Base-by-base conservation (phyloP, 257 asterid species). In the Solanum verrucosum region DNA sequence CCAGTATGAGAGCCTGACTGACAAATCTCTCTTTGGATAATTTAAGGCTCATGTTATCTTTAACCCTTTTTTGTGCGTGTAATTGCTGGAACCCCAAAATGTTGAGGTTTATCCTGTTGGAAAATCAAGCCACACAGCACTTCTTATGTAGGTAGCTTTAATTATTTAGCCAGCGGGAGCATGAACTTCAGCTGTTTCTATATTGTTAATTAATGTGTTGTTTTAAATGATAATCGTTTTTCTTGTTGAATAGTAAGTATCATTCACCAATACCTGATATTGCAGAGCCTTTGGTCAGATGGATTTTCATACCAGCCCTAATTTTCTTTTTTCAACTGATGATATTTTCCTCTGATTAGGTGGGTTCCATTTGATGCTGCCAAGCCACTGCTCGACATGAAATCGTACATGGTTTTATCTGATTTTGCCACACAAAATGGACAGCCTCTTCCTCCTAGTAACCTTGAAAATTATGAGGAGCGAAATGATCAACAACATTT, bases 311-410 rank as follows among this genome's bases (percentile, higher is more conserved):
- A 44, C 67, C 29, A 46, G 71, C 20, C 16, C 86, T 44, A 9
- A 8, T 29, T 60, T 85, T 10, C 44, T 85, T 8, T 83, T 73
- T 84, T 56, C 67, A 27, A 89, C 59, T 87, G 56, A 82, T 56
- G 20, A 70, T 65, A 63, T 63, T 85, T 13, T 40, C 29, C 86
- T 87, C 87, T 91, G 27, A 63, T 89, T 84, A 97, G 99, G 94
- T 97, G 99, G 99, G 92, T 96, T 88, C 93, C 92, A 31, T 97
- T 93, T 91, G 96, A 95, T 89, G 88, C 92, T 88, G 95, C 93
- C 74, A 95, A 92, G 94, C 96, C 95, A 67, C 87, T 92, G 89
- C 96, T 97, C 23, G 98, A 96, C 89, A 92, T 93, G 90, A 93
- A 92, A 88, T 93, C 90, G 33, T 94, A 94, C 84, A 95, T 90